Percentiles rank a stretch among this genome's conserved stretches.
These are phyloP conservation scores for Oenanthe javanica DNA, from an alignment of 140 eudicot species.

Conservation along the genomic window DNA sequence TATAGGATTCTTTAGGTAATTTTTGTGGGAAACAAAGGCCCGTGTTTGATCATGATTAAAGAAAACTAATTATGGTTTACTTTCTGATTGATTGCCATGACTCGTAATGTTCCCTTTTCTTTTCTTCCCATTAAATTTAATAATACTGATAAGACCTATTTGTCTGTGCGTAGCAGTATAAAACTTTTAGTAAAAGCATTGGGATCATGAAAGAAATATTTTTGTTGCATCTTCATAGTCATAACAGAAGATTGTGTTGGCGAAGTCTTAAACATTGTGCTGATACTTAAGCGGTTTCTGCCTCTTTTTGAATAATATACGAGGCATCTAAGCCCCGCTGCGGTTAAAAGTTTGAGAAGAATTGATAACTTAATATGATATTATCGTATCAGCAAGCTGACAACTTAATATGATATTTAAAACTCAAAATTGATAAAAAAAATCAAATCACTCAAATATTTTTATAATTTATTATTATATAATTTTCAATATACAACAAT, in stretches of 20 bases:
- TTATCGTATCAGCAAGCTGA: too few species aligned
- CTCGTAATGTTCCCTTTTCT: neutral
- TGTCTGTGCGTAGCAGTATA: conserved; percentile 2
- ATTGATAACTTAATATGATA: too few species aligned
- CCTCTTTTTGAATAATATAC: too few species aligned
- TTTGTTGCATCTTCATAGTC: neutral
- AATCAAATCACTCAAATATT: too few species aligned
- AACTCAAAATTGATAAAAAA: too few species aligned
- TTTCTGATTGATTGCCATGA: conserved; percentile 22
- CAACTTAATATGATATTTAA: too few species aligned
- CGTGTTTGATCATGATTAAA: conserved; percentile 19
- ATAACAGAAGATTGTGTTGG: neutral
- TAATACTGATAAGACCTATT: neutral
- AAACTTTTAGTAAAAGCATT: conserved; percentile 10
- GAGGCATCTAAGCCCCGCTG: too few species aligned
- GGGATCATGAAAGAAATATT: conserved; percentile 8
- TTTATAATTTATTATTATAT: too few species aligned
- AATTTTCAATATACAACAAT: too few species aligned
- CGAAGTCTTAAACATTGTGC: neutral
- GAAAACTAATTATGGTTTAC: conserved; percentile 19
- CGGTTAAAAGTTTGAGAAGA: too few species aligned
- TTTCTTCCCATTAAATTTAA: neutral
- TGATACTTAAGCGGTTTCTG: too few species aligned
- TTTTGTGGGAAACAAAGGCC: conserved; percentile 11
- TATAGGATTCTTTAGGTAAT: conserved; percentile 15